Percentiles rank a stretch among this genome's conserved stretches.
These are phyloP conservation scores for Cnidoscolus chayamansa DNA, from an alignment of 441 rosid species.

Conservation along the genomic window DNA sequence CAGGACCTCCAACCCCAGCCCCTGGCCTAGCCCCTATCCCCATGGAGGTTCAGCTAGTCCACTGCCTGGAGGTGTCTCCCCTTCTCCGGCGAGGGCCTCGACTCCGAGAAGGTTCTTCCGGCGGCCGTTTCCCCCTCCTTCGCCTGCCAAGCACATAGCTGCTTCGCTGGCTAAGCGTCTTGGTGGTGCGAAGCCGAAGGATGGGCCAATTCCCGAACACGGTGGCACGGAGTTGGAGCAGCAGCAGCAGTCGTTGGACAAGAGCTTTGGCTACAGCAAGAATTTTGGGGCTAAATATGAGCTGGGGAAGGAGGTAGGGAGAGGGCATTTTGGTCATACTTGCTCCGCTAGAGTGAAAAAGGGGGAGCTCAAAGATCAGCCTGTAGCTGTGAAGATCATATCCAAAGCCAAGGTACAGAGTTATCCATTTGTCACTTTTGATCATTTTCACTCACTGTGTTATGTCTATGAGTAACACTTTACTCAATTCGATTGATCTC, in stretches of 20 bases:
- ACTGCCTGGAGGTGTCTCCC: slow-evolving; percentile 65
- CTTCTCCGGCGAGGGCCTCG: slow-evolving; percentile 61
- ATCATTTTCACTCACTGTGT: neutral
- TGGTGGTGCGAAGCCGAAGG: slow-evolving; percentile 80
- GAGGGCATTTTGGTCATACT: slow-evolving; percentile 97
- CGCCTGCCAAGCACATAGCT: slow-evolving; percentile 92
- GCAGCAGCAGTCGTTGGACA: slow-evolving; percentile 66
- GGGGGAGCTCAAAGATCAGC: slow-evolving; percentile 72
- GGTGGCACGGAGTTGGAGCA: slow-evolving; percentile 49
- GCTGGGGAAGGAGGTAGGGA: slow-evolving; percentile 85
- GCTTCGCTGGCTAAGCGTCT: slow-evolving; percentile 74
- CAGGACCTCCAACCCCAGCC: slow-evolving; percentile 69
- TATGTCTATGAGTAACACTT: neutral
- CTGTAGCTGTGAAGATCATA: slow-evolving; percentile 83
- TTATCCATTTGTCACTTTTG: neutral
- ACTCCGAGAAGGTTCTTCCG: slow-evolving; percentile 80
- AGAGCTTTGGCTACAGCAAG: slow-evolving; percentile 80
- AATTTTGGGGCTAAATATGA: slow-evolving; percentile 86
- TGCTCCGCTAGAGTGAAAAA: slow-evolving; percentile 83
- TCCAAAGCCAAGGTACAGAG: slow-evolving; percentile 77
- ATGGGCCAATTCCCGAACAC: slow-evolving; percentile 86
- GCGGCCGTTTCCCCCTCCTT: slow-evolving; percentile 87
- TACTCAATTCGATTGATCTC: slow-evolving; percentile 5
- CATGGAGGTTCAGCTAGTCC: slow-evolving; percentile 67
- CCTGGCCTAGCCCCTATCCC: slow-evolving; percentile 90